A percentile compares a stretch with the other conserved stretches of the same genome.
phyloP scores from a whole-genome alignment of 73 alveolate genomes.

The Blepharisma japonicum region DNA sequence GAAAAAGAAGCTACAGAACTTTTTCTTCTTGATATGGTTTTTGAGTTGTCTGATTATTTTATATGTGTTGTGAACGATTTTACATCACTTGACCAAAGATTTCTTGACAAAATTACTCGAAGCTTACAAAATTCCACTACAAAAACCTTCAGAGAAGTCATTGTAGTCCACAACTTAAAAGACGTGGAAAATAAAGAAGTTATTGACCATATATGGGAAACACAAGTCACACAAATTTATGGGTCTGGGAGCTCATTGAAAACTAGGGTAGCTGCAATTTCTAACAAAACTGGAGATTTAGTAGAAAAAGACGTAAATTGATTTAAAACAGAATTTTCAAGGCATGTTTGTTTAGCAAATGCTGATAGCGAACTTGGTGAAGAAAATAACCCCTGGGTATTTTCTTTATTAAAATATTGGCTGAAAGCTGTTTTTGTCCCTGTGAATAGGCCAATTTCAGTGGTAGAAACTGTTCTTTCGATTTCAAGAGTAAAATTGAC shows the following conservation, averaged over 20 bases:
- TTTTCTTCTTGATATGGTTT: constrained; percentile 40
- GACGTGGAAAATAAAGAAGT: constrained; percentile 50
- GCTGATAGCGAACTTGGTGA: constrained; percentile 43
- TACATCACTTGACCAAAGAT: constrained; percentile 54
- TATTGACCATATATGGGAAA: constrained; percentile 47
- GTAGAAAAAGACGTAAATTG: constrained; percentile 44
- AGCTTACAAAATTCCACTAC: constrained; percentile 36
- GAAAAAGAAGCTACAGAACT: constrained; percentile 55
- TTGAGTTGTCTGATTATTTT: constrained; percentile 51
- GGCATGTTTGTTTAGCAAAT: constrained; percentile 52
- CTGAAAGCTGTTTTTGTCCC: constrained; percentile 23
- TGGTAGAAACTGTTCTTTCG: no score
- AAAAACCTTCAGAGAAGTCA: constrained; percentile 50
- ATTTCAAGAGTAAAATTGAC: no score
- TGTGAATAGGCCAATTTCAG: no score
- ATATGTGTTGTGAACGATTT: constrained; percentile 58
- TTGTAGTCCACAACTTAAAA: constrained; percentile 50
- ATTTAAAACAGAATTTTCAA: constrained; percentile 50
- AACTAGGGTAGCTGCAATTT: constrained; percentile 29
- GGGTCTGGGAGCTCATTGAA: no score
- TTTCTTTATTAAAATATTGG: constrained; percentile 47
- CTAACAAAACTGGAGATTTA: constrained; percentile 25
- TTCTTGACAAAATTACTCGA: constrained; percentile 43
- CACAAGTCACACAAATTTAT: constrained; percentile 42
- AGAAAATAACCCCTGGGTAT: constrained; percentile 41